Conservation (phyloP, 2,329 filamentous ascomycete species). For the Harringtonia aguacate region DNA sequence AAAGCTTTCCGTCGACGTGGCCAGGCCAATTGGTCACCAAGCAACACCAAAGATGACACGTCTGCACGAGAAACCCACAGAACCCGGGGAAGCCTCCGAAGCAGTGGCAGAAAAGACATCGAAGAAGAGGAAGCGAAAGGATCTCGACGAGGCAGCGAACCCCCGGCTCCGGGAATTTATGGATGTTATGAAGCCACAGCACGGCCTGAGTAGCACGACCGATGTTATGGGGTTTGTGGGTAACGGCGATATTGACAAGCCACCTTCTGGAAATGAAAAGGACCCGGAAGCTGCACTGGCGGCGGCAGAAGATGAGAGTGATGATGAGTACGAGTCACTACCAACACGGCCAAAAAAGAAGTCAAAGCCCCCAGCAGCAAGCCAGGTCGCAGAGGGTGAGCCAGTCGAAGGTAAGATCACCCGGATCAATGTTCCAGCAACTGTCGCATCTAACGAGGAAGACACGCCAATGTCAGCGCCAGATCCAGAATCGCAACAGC, state of each 20-base stretch:
- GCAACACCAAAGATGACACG: conserved; percentile 12
- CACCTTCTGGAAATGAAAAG: not conserved
- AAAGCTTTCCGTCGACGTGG: conserved; percentile 81
- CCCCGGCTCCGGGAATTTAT: conserved; percentile 81
- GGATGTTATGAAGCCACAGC: conserved; percentile 63
- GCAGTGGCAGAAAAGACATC: conserved; percentile 8
- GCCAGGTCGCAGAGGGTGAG: not conserved
- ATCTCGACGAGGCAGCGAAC: conserved; percentile 46
- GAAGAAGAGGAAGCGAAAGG: conserved; percentile 60
- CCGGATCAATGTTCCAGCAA: conserved; percentile 7
- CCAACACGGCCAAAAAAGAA: conserved; percentile 40
- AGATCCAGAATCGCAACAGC: not conserved
- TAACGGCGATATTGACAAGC: not conserved
- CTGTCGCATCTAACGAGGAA: conserved; percentile 2
- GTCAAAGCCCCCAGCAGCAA: conserved; percentile 23
- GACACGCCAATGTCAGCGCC: not conserved
- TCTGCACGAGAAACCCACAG: conserved; percentile 5
- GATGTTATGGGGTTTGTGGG: conserved; percentile 8
- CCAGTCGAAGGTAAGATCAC: conserved; percentile 1
- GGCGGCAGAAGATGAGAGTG: conserved; percentile 46
- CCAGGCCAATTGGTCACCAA: conserved; percentile 51
- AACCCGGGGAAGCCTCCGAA: too few species aligned
- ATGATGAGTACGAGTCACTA: conserved; percentile 64
- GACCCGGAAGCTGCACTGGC: conserved; percentile 8
- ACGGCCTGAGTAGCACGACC: conserved; percentile 10